These are phyloP conservation scores for Vitis labrusca DNA, from an alignment of 164 flowering plant species.

Conservation along the genomic window DNA sequence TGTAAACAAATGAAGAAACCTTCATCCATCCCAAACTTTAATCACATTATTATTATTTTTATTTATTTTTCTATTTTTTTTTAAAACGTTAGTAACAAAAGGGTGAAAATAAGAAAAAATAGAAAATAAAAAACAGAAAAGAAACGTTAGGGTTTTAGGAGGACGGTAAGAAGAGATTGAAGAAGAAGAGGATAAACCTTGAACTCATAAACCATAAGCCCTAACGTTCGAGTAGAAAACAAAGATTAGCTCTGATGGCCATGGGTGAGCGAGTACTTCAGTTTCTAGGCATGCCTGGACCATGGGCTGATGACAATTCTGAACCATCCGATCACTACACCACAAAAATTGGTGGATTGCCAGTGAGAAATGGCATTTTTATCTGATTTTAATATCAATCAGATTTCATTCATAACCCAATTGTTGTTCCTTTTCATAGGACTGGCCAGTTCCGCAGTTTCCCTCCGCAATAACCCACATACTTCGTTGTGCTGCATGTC, in stretches of 20 bases:
- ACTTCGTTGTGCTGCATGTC: slow-evolving; percentile 60
- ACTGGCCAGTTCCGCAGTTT: slow-evolving; percentile 49
- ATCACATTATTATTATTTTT: too few species aligned
- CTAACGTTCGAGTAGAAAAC: neutral
- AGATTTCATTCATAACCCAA: neutral
- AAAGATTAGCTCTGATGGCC: neutral
- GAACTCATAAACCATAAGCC: too few species aligned
- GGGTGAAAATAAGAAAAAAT: too few species aligned
- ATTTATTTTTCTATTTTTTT: too few species aligned
- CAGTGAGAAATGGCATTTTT: slow-evolving; percentile 41
- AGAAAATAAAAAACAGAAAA: too few species aligned
- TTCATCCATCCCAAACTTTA: too few species aligned
- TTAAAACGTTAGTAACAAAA: too few species aligned
- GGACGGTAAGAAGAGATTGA: too few species aligned
- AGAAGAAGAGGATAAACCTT: too few species aligned
- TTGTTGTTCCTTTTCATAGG: slow-evolving; percentile 37
- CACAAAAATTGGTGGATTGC: slow-evolving; percentile 86
- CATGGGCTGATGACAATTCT: slow-evolving; percentile 69
- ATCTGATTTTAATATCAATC: neutral
- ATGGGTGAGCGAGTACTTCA: slow-evolving; percentile 46
- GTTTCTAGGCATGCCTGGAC: slow-evolving; percentile 80
- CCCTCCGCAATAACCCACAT: slow-evolving; percentile 29
- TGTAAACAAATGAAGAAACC: too few species aligned
- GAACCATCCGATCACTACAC: slow-evolving; percentile 82
- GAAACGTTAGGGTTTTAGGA: too few species aligned